Evolutionary conservation across 495 filamentous ascomycete genomes (phyloP).

Genomic region (Penicillium samsonianum): DNA sequence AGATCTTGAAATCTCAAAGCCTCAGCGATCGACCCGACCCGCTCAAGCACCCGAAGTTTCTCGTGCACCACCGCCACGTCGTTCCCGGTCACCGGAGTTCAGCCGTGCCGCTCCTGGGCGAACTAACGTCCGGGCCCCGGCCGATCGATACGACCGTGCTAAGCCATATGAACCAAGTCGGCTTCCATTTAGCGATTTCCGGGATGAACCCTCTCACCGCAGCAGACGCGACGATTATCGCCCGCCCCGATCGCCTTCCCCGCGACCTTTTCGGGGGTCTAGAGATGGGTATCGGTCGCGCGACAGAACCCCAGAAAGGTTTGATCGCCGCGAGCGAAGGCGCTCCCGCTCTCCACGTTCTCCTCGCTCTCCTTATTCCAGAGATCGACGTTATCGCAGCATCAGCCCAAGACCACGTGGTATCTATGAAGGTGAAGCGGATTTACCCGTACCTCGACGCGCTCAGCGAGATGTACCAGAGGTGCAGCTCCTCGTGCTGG

Average conservation of each 20-base stretch:
- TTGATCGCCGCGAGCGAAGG: slow-evolving; percentile 59
- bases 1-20: slow-evolving; percentile 95
- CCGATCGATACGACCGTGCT: slow-evolving; percentile 47
- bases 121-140: slow-evolving; percentile 32
- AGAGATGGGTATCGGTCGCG: slow-evolving; percentile 73
- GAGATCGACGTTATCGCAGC: slow-evolving; percentile 65
- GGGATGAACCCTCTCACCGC: slow-evolving; percentile 52
- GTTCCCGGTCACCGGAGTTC: slow-evolving; percentile 74
- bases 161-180: slow-evolving; percentile 37
- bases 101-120: slow-evolving; percentile 49
- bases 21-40: slow-evolving; percentile 72
- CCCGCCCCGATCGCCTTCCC: slow-evolving; percentile 62
- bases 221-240: slow-evolving; percentile 64
- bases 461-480: slow-evolving; percentile 80
- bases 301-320: slow-evolving; percentile 56
- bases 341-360: slow-evolving; percentile 64
- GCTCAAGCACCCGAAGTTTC: slow-evolving; percentile 38
- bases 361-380: slow-evolving; percentile 53
- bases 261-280: slow-evolving; percentile 52
- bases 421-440: slow-evolving; percentile 56
- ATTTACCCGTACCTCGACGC: slow-evolving; percentile 71
- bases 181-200: slow-evolving; percentile 47
- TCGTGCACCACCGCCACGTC: slow-evolving; percentile 45
- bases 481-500: slow-evolving; percentile 80
- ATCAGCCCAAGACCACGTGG: slow-evolving; percentile 61